These are phyloP conservation scores for Trichosporon faecale DNA, from an alignment of 1,284 basidiomycete species.

Conservation along the genomic window DNA sequence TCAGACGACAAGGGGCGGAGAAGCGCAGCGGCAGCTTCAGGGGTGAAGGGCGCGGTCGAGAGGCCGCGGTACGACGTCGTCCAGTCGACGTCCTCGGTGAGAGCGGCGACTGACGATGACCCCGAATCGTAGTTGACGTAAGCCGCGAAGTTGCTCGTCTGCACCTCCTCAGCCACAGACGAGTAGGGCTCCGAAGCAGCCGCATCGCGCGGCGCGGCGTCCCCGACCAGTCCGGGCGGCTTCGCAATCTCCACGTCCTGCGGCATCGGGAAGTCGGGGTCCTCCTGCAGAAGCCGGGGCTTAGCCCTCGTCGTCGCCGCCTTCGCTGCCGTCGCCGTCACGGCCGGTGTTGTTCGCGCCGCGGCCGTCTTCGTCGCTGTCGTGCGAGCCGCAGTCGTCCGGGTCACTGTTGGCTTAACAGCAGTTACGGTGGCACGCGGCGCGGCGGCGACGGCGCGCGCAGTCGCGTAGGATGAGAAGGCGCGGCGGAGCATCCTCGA, in stretches of 20 bases:
- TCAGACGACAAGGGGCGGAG: constrained; percentile 68
- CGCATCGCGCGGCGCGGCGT: constrained; percentile 2
- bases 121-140: not conserved
- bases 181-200: not conserved
- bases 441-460: not conserved
- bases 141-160: not conserved
- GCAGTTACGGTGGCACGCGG: not conserved
- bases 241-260: not conserved
- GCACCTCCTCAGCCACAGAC: not conserved
- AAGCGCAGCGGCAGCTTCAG: constrained; percentile 70
- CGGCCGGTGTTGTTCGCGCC: not conserved
- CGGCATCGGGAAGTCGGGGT: constrained; percentile 2
- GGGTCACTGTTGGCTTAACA: not conserved
- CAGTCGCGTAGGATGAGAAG: not conserved
- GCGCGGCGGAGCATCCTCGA: no score
- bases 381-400: not conserved
- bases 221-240: not conserved
- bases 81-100: constrained; percentile 62
- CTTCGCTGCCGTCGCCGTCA: not conserved
- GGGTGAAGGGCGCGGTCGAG: constrained; percentile 71
- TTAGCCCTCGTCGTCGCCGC: not conserved
- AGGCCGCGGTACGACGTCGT: constrained; percentile 81
- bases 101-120: not conserved
- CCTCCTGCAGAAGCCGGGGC: not conserved
- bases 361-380: not conserved